Evolutionary conservation across 2,329 filamentous ascomycete species (phyloP).

Genomic region (Botryotinia calthae): DNA sequence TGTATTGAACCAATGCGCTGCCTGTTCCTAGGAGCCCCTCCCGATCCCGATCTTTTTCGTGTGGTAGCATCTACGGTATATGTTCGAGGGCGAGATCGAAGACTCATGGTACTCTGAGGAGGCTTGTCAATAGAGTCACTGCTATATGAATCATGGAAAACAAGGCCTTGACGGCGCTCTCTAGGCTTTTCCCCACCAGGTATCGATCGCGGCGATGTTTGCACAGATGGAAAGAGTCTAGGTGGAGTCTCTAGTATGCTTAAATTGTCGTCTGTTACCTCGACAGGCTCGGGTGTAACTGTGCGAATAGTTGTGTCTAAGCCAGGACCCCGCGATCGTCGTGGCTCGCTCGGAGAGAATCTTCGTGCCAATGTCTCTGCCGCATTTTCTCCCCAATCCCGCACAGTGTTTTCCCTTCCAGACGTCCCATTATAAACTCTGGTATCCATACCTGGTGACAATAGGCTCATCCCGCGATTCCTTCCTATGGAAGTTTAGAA

Average conservation of each 20-base stretch:
- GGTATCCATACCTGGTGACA: constrained; percentile 48
- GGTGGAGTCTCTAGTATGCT: constrained; percentile 24
- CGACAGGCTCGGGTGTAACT: constrained; percentile 60
- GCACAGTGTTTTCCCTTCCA: constrained; percentile 36
- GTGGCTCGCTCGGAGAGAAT: constrained; percentile 28
- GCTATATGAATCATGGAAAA: constrained; percentile 59
- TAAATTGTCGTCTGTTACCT: constrained; percentile 29
- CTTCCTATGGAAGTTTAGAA: constrained; percentile 32
- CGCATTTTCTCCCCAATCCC: constrained; percentile 35
- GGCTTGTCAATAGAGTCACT: constrained; percentile 33
- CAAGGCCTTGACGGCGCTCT: constrained; percentile 54
- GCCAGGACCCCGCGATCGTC: constrained; percentile 33
- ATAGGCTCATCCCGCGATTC: constrained; percentile 42
- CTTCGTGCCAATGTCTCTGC: constrained; percentile 33
- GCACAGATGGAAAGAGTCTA: constrained; percentile 39
- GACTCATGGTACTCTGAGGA: constrained; percentile 29
- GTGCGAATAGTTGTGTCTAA: constrained; percentile 55
- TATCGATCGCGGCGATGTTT: constrained; percentile 50
- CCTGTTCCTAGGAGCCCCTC: constrained; percentile 48
- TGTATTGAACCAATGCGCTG: constrained; percentile 70
- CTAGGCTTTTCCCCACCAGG: constrained; percentile 43
- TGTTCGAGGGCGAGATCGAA: constrained; percentile 47
- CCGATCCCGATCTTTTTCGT: constrained; percentile 40
- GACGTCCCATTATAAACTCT: constrained; percentile 40
- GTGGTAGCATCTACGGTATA: constrained; percentile 47